Conservation (phyloP, 306 rosid genomes). For the Dryas drummondii region DNA sequence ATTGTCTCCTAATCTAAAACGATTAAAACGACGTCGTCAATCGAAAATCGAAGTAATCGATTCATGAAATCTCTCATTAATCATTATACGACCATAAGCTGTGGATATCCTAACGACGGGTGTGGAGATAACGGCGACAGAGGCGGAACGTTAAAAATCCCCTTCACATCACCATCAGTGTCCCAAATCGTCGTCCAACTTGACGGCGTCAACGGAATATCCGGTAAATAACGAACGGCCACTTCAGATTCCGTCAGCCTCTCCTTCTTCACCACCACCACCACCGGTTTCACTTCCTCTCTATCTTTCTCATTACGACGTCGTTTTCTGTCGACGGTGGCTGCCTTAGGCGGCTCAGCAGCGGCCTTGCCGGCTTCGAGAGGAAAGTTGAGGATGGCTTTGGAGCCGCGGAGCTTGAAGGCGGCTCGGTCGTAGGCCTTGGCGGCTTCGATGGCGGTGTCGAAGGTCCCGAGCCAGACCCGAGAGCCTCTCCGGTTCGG, state of each 20-base stretch:
- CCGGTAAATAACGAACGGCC: constrained; percentile 16
- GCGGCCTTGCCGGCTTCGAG: constrained; percentile 43
- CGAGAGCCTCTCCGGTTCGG: constrained; percentile 74
- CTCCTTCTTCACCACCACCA: constrained; percentile 52
- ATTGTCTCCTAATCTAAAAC: background rate
- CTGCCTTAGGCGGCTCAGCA: background rate
- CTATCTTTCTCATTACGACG: constrained; percentile 35
- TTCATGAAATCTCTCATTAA: constrained; percentile 15
- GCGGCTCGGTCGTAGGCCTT: constrained; percentile 84
- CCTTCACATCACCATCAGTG: constrained; percentile 42
- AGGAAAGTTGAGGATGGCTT: constrained; percentile 82
- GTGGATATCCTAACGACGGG: constrained; percentile 53
- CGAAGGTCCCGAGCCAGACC: constrained; percentile 85
- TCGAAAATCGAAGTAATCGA: too few relatives aligned
- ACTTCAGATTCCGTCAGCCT: constrained; percentile 29
- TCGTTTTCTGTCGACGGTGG: constrained; percentile 36
- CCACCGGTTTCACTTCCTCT: constrained; percentile 25
- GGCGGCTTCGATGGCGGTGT: constrained; percentile 81
- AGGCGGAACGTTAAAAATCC: constrained; percentile 59
- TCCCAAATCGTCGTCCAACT: constrained; percentile 70
- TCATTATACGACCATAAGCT: constrained; percentile 54
- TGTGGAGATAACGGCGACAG: constrained; percentile 84
- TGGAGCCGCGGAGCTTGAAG: constrained; percentile 72
- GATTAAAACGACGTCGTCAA: background rate
- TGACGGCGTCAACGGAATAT: constrained; percentile 82